A percentile compares a stretch with the other conserved stretches of the same genome.
These are phyloP conservation scores for Bipolaris zeicola DNA, from an alignment of 2,329 filamentous ascomycete species.

Conservation along the genomic window DNA sequence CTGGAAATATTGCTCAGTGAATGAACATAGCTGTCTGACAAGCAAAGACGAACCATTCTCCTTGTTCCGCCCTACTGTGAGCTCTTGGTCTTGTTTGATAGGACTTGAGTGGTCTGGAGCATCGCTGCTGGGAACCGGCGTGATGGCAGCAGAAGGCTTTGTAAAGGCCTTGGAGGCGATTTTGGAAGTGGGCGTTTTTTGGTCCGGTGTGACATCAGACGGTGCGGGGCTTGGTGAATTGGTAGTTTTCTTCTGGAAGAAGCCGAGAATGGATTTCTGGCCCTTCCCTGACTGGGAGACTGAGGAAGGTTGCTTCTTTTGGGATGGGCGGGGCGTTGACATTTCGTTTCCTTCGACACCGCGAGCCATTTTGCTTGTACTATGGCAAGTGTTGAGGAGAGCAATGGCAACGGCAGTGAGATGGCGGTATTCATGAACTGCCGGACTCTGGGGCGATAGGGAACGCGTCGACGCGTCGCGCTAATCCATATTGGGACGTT, in stretches of 20 bases:
- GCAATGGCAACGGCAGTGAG: background rate
- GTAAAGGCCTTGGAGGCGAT: slow-evolving; percentile 43
- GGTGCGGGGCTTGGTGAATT: slow-evolving; percentile 53
- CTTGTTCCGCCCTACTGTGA: slow-evolving; percentile 57
- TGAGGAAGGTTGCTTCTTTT: slow-evolving; percentile 55
- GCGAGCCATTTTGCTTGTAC: slow-evolving; percentile 46
- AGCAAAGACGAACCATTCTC: slow-evolving; percentile 57
- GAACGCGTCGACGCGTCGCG: slow-evolving; percentile 16
- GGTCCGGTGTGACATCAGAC: slow-evolving; percentile 32
- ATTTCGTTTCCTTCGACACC: slow-evolving; percentile 56
- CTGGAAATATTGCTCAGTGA: slow-evolving; percentile 52
- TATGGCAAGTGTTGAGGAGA: background rate
- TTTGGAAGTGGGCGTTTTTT: slow-evolving; percentile 34
- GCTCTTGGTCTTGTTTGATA: slow-evolving; percentile 65
- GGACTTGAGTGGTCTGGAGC: slow-evolving; percentile 69
- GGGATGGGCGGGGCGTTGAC: slow-evolving; percentile 51
- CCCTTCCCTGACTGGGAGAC: slow-evolving; percentile 60
- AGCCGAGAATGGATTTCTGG: slow-evolving; percentile 76
- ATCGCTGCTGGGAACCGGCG: slow-evolving; percentile 83
- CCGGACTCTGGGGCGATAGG: slow-evolving; percentile 3
- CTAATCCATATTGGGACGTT: slow-evolving; percentile 1
- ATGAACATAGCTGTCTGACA: slow-evolving; percentile 45
- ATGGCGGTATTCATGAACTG: background rate
- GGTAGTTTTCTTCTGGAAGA: slow-evolving; percentile 70
- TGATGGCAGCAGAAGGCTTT: slow-evolving; percentile 55